Percentiles rank a stretch among this genome's conserved stretches.
These are phyloP conservation scores for Blastomyces parvus DNA, from an alignment of 2,329 filamentous ascomycete species.

Conservation along the genomic window DNA sequence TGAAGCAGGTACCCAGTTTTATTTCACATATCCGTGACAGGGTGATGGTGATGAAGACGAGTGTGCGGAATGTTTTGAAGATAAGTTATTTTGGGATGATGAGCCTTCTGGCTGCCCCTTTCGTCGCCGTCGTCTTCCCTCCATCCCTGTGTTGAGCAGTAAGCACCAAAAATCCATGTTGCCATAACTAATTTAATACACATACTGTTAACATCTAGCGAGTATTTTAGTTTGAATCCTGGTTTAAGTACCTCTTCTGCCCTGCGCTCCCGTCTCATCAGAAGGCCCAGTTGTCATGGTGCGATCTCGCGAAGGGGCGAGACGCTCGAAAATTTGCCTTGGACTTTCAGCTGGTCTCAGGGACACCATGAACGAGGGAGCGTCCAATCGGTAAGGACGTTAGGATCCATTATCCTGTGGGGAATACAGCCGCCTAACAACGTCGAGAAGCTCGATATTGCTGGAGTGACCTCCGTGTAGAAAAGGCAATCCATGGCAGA, in stretches of 20 bases:
- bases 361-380: not conserved
- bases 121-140: not conserved
- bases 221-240: not conserved
- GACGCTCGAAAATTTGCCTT: not conserved
- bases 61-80: not conserved
- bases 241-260: not conserved
- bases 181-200: not conserved
- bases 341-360: not conserved
- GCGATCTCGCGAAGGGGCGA: not conserved
- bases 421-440: not conserved
- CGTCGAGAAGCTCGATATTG: not conserved
- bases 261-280: not conserved
- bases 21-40: not conserved
- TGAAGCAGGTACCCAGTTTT: not conserved
- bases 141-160: no score
- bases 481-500: not conserved
- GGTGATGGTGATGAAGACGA: not conserved
- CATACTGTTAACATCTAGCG: not conserved
- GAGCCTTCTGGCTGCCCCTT: not conserved
- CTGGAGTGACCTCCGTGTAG: not conserved
- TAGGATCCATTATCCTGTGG: not conserved
- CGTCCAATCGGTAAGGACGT: not conserved
- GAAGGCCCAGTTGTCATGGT: not conserved
- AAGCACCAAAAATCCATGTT: not conserved
- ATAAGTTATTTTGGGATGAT: not conserved